These are phyloP conservation scores for Cryptococcus floricola DNA, from an alignment of 1,284 basidiomycete species.

Conservation along the genomic window DNA sequence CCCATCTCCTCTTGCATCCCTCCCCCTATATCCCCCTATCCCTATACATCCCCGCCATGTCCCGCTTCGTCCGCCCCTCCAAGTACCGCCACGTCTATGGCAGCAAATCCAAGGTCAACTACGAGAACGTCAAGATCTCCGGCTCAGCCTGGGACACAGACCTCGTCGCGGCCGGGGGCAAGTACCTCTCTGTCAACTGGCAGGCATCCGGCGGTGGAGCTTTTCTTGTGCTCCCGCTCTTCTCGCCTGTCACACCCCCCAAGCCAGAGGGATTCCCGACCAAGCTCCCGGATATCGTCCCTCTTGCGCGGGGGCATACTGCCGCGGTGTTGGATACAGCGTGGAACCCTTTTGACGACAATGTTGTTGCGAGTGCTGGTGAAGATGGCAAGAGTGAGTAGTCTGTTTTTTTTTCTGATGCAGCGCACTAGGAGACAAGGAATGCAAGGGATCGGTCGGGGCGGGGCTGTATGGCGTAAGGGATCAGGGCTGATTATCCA, in stretches of 20 bases:
- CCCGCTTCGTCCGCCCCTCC: conserved; percentile 59
- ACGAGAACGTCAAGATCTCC: conserved; percentile 88
- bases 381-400: conserved; percentile 76
- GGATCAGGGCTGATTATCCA: not conserved
- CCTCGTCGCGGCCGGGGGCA: conserved; percentile 75
- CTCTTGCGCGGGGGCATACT: conserved; percentile 74
- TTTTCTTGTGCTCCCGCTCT: conserved; percentile 83
- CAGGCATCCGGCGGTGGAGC: conserved; percentile 93
- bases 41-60: conserved; percentile 44
- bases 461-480: not conserved
- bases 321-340: conserved; percentile 78
- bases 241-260: conserved; percentile 61
- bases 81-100: conserved; percentile 83
- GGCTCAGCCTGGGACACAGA: conserved; percentile 96
- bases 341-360: conserved; percentile 93
- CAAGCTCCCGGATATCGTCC: conserved; percentile 88
- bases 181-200: conserved; percentile 70
- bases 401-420: not conserved
- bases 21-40: too few relatives aligned
- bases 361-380: conserved; percentile 79
- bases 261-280: conserved; percentile 59
- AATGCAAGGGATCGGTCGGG: not conserved
- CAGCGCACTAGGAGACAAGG: not conserved
- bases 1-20: not conserved
- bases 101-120: conserved; percentile 70